phyloP scores from a whole-genome alignment of 2,329 filamentous ascomycete species.

The Colletotrichum higginsianum region DNA sequence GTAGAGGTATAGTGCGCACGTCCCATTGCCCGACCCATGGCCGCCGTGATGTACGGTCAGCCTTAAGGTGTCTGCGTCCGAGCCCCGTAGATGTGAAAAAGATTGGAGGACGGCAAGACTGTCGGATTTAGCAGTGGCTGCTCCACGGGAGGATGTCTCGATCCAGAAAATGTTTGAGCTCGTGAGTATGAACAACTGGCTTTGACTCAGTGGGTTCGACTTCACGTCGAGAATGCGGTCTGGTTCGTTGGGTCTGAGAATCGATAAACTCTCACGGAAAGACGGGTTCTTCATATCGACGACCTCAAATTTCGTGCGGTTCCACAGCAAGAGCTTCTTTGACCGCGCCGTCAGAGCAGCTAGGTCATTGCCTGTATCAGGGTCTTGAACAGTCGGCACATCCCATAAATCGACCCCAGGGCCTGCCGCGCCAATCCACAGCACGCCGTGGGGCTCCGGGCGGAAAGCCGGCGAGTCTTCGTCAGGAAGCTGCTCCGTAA shows the following conservation, averaged over 20 bases:
- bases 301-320: conserved; percentile 51
- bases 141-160: conserved; percentile 51
- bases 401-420: conserved; percentile 46
- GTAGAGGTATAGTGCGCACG: conserved; percentile 53
- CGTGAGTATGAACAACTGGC: conserved; percentile 73
- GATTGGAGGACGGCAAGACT: conserved; percentile 55
- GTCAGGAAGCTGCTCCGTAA: conserved; percentile 53
- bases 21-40: conserved; percentile 22
- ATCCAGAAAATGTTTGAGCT: conserved; percentile 65
- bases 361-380: conserved; percentile 26
- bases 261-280: conserved; percentile 44
- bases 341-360: conserved; percentile 32
- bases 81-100: conserved; percentile 60
- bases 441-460: conserved; percentile 58
- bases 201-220: conserved; percentile 60
- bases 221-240: conserved; percentile 70
- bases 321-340: conserved; percentile 55
- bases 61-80: conserved; percentile 55
- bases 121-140: conserved; percentile 38
- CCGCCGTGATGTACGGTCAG: conserved; percentile 54
- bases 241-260: conserved; percentile 46
- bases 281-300: conserved; percentile 55
- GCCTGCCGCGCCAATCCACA: conserved; percentile 56
- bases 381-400: conserved; percentile 34
- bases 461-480: conserved; percentile 46